A percentile compares a stretch with the other conserved stretches of the same genome.
phyloP scores from a whole-genome alignment of 108 stramenopile species.

The Seminavis robusta region DNA sequence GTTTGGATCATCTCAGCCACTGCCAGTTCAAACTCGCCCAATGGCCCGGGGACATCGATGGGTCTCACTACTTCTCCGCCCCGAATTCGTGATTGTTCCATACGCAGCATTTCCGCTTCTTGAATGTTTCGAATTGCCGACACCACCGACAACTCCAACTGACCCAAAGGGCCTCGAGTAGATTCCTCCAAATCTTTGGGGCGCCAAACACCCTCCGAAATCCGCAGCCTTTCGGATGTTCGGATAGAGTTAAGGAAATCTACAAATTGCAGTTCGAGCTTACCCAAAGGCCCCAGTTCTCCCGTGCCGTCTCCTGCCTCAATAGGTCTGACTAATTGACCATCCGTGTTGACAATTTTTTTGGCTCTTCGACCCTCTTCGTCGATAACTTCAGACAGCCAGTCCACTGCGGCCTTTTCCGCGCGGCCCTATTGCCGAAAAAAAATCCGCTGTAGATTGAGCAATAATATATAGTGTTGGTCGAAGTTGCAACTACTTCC shows the following conservation, averaged over 20 bases:
- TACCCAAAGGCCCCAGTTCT: conserved; percentile 67
- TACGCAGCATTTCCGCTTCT: conserved; percentile 55
- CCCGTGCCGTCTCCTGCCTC: conserved; percentile 19
- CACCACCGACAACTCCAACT: conserved; percentile 56
- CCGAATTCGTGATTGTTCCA: conserved; percentile 48
- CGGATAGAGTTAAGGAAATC: conserved; percentile 54
- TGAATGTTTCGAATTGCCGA: conserved; percentile 53
- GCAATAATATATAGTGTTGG: too few species aligned
- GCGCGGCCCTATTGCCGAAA: conserved; percentile 45
- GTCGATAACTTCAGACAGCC: conserved; percentile 72
- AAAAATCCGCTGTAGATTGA: conserved; percentile 2
- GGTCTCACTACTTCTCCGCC: conserved; percentile 66
- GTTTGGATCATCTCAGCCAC: conserved; percentile 56
- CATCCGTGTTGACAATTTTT: conserved; percentile 61
- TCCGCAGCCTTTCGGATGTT: conserved; percentile 59
- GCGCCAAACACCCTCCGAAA: conserved; percentile 39
- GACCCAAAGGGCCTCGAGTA: conserved; percentile 64
- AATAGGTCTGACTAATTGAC: conserved; percentile 69
- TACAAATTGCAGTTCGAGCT: conserved; percentile 56
- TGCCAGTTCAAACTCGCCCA: conserved; percentile 71
- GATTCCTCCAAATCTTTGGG: conserved; percentile 75
- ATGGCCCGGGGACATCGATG: conserved; percentile 79
- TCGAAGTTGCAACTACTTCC: too few species aligned
- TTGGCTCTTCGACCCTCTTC: conserved; percentile 79
- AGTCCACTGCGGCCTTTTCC: conserved; percentile 64